Percentiles rank a stretch among this genome's conserved stretches.
Conservation (phyloP, 2,329 filamentous ascomycete genomes). For the Tolypocladium album region DNA sequence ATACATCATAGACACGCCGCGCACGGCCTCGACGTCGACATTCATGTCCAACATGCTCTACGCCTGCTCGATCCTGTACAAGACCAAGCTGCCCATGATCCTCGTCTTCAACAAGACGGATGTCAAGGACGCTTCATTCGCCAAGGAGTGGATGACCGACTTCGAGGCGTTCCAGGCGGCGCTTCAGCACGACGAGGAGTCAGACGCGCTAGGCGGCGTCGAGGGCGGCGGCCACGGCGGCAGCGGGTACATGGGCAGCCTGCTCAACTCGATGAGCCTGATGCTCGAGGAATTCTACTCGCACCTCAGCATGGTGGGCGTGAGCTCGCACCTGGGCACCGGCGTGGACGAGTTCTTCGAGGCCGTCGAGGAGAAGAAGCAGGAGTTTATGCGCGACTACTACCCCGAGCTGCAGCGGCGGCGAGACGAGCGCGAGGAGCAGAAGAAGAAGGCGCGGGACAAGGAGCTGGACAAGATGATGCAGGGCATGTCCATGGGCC, state of each 20-base stretch:
- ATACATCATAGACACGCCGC: conserved; percentile 94
- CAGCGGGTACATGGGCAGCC: conserved; percentile 90
- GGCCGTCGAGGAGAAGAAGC: conserved; percentile 75
- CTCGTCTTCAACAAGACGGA: conserved; percentile 99
- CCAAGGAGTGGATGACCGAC: conserved; percentile 99
- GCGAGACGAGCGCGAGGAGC: conserved; percentile 62
- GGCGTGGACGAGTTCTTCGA: conserved; percentile 91
- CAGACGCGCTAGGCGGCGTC: conserved; percentile 62
- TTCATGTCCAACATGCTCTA: conserved; percentile 99
- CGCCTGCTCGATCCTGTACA: conserved; percentile 96
- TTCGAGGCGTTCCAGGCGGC: conserved; percentile 93
- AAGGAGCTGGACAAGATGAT: conserved; percentile 86
- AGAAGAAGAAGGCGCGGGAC: conserved; percentile 61
- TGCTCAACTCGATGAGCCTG: conserved; percentile 95
- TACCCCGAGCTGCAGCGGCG: conserved; percentile 80
- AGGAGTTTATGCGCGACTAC: conserved; percentile 86
- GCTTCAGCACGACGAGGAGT: conserved; percentile 67
- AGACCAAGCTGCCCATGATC: conserved; percentile 97
- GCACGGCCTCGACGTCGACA: conserved; percentile 84
- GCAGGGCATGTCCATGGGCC: conserved; percentile 65
- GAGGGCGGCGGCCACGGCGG: conserved; percentile 61
- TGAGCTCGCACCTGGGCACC: conserved; percentile 84
- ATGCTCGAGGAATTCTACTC: conserved; percentile 97
- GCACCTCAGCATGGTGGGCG: conserved; percentile 83
- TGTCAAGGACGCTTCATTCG: conserved; percentile 80